A percentile compares a stretch with the other conserved stretches of the same genome.
These are phyloP conservation scores for Gonium pectorale DNA, from an alignment of 139 green algal genomes.

Conservation along the genomic window DNA sequence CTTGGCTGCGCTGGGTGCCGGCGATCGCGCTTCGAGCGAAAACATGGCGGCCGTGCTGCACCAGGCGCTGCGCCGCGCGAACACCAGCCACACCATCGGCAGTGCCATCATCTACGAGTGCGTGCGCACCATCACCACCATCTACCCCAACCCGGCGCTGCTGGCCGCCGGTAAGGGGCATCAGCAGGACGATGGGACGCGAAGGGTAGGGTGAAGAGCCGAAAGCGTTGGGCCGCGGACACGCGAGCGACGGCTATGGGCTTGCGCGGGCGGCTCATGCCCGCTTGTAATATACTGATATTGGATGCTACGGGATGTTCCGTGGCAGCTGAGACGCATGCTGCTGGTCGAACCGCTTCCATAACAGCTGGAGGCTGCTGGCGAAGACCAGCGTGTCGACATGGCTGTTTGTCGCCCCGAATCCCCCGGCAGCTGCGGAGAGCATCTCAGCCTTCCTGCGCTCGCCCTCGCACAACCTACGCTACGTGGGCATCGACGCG, in stretches of 20 bases:
- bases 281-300: too few relatives aligned
- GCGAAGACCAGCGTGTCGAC: too few relatives aligned
- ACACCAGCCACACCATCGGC: slow-evolving; percentile 78
- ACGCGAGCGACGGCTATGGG: too few relatives aligned
- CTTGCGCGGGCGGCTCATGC: too few relatives aligned
- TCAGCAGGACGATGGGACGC: too few relatives aligned
- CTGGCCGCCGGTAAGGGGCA: slow-evolving; percentile 73
- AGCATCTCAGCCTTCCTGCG: slow-evolving; percentile 86
- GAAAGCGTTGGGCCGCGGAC: too few relatives aligned
- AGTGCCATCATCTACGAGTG: slow-evolving; percentile 95
- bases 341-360: too few relatives aligned
- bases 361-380: too few relatives aligned
- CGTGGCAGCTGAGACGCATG: too few relatives aligned
- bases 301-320: too few relatives aligned
- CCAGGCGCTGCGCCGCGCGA: slow-evolving; percentile 59
- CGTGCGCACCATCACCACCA: slow-evolving; percentile 88
- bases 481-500: slow-evolving; percentile 91
- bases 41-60: slow-evolving; percentile 92
- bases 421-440: slow-evolving; percentile 67
- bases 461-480: slow-evolving; percentile 83
- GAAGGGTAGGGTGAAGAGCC: too few relatives aligned
- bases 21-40: slow-evolving; percentile 81
- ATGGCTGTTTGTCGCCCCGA: too few relatives aligned
- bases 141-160: slow-evolving; percentile 89
- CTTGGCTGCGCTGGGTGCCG: slow-evolving; percentile 83